A percentile compares a stretch with the other conserved stretches of the same genome.
phyloP scores from a whole-genome alignment of 805 yeast genomes.

The Kodamaea jinghongensis region DNA sequence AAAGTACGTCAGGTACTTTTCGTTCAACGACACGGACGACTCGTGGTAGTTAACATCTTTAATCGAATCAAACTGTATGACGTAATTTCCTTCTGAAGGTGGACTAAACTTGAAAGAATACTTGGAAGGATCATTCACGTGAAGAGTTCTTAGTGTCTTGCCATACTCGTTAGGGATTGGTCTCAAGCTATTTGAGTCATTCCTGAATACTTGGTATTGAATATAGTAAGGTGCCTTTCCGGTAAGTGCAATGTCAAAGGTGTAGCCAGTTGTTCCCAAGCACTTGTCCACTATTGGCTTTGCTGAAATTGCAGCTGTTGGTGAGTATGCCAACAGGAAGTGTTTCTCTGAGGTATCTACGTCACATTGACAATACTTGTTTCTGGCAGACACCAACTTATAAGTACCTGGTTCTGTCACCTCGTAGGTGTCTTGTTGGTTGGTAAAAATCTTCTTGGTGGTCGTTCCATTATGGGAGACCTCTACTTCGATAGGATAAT shows the following conservation, averaged over 20 bases:
- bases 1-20: slow-evolving; percentile 65
- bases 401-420: slow-evolving; percentile 68
- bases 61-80: slow-evolving; percentile 63
- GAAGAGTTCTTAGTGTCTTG: slow-evolving; percentile 23
- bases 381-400: slow-evolving; percentile 49
- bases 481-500: slow-evolving; percentile 47
- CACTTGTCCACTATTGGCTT: slow-evolving; percentile 77
- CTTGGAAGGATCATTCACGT: slow-evolving; percentile 19
- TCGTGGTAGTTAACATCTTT: slow-evolving; percentile 60
- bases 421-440: slow-evolving; percentile 28
- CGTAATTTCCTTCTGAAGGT: slow-evolving; percentile 74
- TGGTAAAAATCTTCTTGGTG: slow-evolving; percentile 23
- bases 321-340: slow-evolving; percentile 44
- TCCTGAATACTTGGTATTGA: slow-evolving; percentile 56
- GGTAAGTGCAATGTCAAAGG: slow-evolving; percentile 58
- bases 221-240: slow-evolving; percentile 85
- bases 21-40: slow-evolving; percentile 30
- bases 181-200: slow-evolving; percentile 25
- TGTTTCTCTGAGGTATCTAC: slow-evolving; percentile 29
- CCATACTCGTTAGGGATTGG: slow-evolving; percentile 36
- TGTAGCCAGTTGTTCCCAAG: slow-evolving; percentile 84
- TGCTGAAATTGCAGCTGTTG: slow-evolving; percentile 41
- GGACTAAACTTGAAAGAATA: slow-evolving; percentile 66
- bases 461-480: slow-evolving; percentile 6
- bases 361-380: slow-evolving; percentile 66